These are phyloP conservation scores for Tylopilus sp. DNA, from an alignment of 1,284 basidiomycete genomes.

Conservation along the genomic window DNA sequence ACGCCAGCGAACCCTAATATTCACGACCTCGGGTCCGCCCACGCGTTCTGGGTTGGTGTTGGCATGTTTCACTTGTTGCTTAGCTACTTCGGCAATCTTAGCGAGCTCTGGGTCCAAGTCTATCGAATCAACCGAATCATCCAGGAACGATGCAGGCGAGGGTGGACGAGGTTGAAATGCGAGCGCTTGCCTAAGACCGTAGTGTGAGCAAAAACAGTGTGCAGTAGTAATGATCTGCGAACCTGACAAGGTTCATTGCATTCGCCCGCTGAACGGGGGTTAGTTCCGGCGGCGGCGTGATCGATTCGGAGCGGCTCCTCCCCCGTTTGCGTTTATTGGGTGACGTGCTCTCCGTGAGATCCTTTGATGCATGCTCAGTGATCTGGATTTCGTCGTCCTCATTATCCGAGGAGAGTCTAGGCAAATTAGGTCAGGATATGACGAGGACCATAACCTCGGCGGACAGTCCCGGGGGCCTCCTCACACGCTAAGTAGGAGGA, in stretches of 20 bases:
- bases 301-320: conserved; percentile 60
- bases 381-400: conserved; percentile 45
- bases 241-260: conserved; percentile 59
- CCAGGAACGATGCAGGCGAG: conserved; percentile 42
- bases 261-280: conserved; percentile 47
- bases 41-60: conserved; percentile 23
- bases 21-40: conserved; percentile 43
- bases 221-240: conserved; percentile 15
- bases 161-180: conserved; percentile 38
- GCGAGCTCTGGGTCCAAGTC: conserved; percentile 60
- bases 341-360: conserved; percentile 12
- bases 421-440: conserved; percentile 7
- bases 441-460: neutral
- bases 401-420: conserved; percentile 44
- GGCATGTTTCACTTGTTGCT: conserved; percentile 19
- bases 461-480: neutral
- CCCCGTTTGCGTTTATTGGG: conserved; percentile 41
- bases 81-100: conserved; percentile 44
- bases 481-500: conserved; percentile 1
- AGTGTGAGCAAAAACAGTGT: conserved; percentile 13
- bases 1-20: conserved; percentile 56
- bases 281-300: conserved; percentile 69
- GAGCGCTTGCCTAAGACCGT: conserved; percentile 43
- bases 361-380: conserved; percentile 29
- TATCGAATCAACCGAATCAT: conserved; percentile 50